Evolutionary conservation across 176 grass and related monocot genomes (phyloP).

Genomic region (Oropetium thomaeum): DNA sequence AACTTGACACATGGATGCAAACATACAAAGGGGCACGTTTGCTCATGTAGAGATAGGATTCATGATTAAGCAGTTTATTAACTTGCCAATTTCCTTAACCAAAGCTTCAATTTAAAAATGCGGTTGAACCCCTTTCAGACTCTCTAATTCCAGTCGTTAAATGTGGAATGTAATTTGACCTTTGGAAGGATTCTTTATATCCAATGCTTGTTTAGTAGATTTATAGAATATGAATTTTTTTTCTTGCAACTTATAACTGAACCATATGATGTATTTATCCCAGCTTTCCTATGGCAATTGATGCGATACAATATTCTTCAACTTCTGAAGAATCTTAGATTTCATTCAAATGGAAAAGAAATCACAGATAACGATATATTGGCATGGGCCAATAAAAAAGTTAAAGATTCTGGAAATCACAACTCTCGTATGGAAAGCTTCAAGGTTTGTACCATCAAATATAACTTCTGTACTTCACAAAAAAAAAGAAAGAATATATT

Average conservation of each 20-base stretch:
- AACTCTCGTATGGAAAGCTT: slow-evolving; percentile 57
- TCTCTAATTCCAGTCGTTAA: background rate
- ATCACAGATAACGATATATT: slow-evolving; percentile 67
- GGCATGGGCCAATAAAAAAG: slow-evolving; percentile 67
- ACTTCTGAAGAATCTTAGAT: slow-evolving; percentile 66
- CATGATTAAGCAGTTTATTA: background rate
- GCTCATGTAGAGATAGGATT: background rate
- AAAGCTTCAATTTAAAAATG: background rate
- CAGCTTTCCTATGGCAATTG: slow-evolving; percentile 87
- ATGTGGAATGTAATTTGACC: background rate
- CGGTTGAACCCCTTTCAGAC: background rate
- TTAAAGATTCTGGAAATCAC: slow-evolving; percentile 60
- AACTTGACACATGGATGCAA: background rate
- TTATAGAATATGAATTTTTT: background rate
- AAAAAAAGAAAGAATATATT: too few species aligned
- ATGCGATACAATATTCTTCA: slow-evolving; percentile 83
- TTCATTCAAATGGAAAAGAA: slow-evolving; percentile 62
- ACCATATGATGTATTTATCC: background rate
- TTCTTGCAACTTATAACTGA: background rate
- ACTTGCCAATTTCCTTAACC: background rate
- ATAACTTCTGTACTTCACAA: too few species aligned
- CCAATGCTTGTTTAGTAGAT: background rate
- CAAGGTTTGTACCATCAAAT: slow-evolving; percentile 53
- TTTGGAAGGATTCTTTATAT: background rate
- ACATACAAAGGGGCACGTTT: background rate